phyloP scores from a whole-genome alignment of 139 green algal genomes.

The Asterochloris sp. region DNA sequence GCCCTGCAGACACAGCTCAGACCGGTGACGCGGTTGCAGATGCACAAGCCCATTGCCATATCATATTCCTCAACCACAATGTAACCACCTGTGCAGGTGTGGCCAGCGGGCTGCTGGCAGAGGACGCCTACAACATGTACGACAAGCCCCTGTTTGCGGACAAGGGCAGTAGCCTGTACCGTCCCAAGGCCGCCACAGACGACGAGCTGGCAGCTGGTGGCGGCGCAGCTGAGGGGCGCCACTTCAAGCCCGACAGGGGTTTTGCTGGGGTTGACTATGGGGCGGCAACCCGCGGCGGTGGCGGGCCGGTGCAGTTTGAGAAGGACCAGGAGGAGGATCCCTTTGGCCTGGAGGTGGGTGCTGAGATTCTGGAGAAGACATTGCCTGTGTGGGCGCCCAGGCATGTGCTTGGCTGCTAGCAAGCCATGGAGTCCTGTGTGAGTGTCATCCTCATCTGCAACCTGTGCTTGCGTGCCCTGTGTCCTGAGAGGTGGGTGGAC shows the following conservation, averaged over 20 bases:
- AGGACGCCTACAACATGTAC: conserved; percentile 95
- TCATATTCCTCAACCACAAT: too few species aligned
- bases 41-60: not conserved
- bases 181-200: conserved; percentile 27
- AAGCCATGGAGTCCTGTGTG: too few species aligned
- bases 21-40: not conserved
- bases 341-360: conserved; percentile 93
- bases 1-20: not conserved
- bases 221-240: conserved; percentile 28
- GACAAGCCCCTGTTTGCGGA: conserved; percentile 94
- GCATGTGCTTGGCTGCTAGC: too few species aligned
- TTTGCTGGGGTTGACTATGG: conserved; percentile 73
- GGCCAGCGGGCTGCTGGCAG: conserved; percentile 70
- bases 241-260: conserved; percentile 89
- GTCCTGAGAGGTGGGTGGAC: too few species aligned
- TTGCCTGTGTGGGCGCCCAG: too few species aligned
- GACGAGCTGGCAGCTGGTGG: conserved; percentile 34
- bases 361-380: conserved; percentile 70
- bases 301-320: conserved; percentile 88
- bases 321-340: conserved; percentile 80
- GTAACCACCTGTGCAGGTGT: conserved; percentile 45
- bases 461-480: too few species aligned
- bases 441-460: too few species aligned
- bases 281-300: conserved; percentile 32
- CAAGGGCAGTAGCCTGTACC: conserved; percentile 63